Conservation (phyloP, 345 rosid genomes). For the Sapria himalayana region DNA sequence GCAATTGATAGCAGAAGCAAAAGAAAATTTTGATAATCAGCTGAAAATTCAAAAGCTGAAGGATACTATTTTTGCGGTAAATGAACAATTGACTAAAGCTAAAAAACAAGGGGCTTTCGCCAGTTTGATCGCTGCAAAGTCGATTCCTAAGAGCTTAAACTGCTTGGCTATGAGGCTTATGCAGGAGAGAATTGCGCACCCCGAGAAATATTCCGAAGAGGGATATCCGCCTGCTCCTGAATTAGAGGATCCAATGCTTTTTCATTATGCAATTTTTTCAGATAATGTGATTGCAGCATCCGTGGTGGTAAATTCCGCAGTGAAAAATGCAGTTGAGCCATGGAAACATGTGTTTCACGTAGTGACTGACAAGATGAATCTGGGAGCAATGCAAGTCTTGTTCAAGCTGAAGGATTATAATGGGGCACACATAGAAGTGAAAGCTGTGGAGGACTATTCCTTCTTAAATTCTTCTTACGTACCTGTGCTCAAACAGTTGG, state of each 20-base stretch:
- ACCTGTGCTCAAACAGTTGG: constrained; percentile 75
- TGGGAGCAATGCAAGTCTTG: constrained; percentile 98
- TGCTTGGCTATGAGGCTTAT: constrained; percentile 85
- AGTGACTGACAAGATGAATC: constrained; percentile 97
- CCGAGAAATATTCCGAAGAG: constrained; percentile 57
- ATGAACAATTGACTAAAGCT: constrained; percentile 73
- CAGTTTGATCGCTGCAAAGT: constrained; percentile 85
- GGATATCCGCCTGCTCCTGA: constrained; percentile 46
- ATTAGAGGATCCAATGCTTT: constrained; percentile 68
- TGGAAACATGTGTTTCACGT: constrained; percentile 88
- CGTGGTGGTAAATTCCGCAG: constrained; percentile 91
- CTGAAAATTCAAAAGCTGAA: constrained; percentile 89
- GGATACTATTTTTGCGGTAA: constrained; percentile 70
- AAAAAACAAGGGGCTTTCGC: constrained; percentile 96
- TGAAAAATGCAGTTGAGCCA: constrained; percentile 84
- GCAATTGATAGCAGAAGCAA: constrained; percentile 70
- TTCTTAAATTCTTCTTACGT: constrained; percentile 89
- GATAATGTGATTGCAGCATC: constrained; percentile 91
- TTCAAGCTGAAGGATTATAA: constrained; percentile 76
- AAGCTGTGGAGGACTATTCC: constrained; percentile 91
- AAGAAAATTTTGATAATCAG: constrained; percentile 88
- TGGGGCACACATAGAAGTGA: constrained; percentile 84
- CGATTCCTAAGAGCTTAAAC: constrained; percentile 83
- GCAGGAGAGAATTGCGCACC: constrained; percentile 87
- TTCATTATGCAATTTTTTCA: constrained; percentile 78